Evolutionary conservation across 108 stramenopile species (phyloP), one percentile per base, ranked within the genome.

Genomic region (Fistulifera solaris): DNA sequence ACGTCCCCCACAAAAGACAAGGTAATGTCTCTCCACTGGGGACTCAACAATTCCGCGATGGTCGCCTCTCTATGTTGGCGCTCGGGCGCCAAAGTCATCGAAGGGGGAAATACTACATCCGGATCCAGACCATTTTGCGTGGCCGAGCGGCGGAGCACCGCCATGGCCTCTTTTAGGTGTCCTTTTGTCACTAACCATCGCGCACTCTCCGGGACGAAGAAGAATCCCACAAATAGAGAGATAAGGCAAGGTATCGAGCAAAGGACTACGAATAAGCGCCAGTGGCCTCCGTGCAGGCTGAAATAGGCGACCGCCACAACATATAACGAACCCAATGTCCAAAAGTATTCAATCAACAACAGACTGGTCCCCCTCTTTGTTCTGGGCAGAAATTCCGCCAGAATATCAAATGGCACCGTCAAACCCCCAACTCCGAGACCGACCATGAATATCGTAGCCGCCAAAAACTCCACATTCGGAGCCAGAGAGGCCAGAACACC

Each of bases 361-460:
- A 84, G 53, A 65, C 75, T 73, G 27, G 70, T 75, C 12, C 83
- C 83, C 59, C 78, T 48, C 11, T 54, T 38, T 17, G 42, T 27
- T 1, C 71, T 57, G 13, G 89, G 85, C 4, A 85, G 55, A 58
- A 83, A 80, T 56, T 92, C 85, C 10, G 85, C 85, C 17, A 83
- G 61, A 27, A 85, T 75, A 50, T 92, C 89, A 68, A 92, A 92
- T 21, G 85, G 81, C 10, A 92, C 80, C 3, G 66, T 70, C 26
- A 71, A 48, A 24, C 70, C 70, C 24, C 75, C 70, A 1, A 76
- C 66, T 39, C 89, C 89, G 63, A 85, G 74, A 4, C 89, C 89
- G 35, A 87, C 77, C 62, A 77, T 62, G 45, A 82, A 79, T 5
- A 84, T 45, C 27, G 66, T 55, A 1, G 54, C 61, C 52, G 80